These are phyloP conservation scores for Balamuthia mandrillaris DNA, from an alignment of 208 protist genomes.

Conservation along the genomic window DNA sequence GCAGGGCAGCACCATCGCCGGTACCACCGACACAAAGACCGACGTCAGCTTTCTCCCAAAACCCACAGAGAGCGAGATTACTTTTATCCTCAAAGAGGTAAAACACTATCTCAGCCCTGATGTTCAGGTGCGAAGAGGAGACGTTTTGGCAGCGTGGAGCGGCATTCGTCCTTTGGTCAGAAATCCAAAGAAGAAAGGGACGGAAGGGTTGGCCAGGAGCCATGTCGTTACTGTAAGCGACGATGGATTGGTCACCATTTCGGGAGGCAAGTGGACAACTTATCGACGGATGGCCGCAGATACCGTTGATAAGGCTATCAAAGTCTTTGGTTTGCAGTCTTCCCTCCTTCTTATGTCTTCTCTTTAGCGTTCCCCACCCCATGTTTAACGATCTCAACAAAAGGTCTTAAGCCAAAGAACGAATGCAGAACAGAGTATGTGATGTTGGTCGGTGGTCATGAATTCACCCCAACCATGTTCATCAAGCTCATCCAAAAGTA, in stretches of 20 bases:
- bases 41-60: slow-evolving; percentile 25
- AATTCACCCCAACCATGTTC: slow-evolving; percentile 25
- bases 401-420: background rate
- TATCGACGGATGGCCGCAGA: slow-evolving; percentile 44
- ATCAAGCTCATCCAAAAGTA: slow-evolving; percentile 36
- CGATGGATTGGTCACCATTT: slow-evolving; percentile 35
- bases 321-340: background rate
- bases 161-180: slow-evolving; percentile 53
- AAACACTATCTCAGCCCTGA: background rate
- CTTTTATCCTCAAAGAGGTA: slow-evolving; percentile 46
- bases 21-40: slow-evolving; percentile 42
- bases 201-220: background rate
- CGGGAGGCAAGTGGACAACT: slow-evolving; percentile 60
- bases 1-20: slow-evolving; percentile 38
- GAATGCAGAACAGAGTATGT: background rate
- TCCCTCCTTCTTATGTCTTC: no score
- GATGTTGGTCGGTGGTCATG: background rate
- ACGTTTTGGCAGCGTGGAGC: slow-evolving; percentile 50
- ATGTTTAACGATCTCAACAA: no score
- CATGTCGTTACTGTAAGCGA: slow-evolving; percentile 34
- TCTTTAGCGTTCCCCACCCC: no score
- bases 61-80: slow-evolving; percentile 10
- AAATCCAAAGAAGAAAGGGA: background rate
- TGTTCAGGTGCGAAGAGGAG: background rate
- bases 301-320: slow-evolving; percentile 36